phyloP scores from a whole-genome alignment of 495 filamentous ascomycete genomes.

The Cercophora sp. region DNA sequence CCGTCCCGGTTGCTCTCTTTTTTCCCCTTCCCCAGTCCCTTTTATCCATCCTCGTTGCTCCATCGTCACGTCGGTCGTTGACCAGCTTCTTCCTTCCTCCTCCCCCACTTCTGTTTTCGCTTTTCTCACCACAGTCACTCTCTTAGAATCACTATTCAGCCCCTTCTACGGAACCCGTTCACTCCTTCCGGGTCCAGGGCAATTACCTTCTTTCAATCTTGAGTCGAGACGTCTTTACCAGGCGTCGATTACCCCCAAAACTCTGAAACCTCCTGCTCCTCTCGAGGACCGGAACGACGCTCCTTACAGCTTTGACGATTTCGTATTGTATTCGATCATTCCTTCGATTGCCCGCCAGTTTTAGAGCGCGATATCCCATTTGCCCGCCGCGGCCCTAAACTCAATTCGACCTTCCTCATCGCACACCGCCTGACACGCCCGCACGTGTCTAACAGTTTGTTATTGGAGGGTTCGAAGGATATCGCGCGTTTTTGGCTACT shows the following conservation, averaged over 20 bases:
- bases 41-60: constrained; percentile 31
- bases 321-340: constrained; percentile 22
- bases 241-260: not conserved
- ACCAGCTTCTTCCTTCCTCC: constrained; percentile 26
- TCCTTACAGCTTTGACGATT: constrained; percentile 28
- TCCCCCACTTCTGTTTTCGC: constrained; percentile 30
- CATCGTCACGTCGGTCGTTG: constrained; percentile 31
- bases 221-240: constrained; percentile 11
- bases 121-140: constrained; percentile 43
- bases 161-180: constrained; percentile 29
- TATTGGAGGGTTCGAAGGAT: not conserved
- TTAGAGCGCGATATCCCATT: not conserved
- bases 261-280: constrained; percentile 25
- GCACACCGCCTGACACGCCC: not conserved
- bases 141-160: constrained; percentile 33
- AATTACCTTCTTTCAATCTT: constrained; percentile 28
- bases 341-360: constrained; percentile 6
- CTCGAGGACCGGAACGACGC: constrained; percentile 31
- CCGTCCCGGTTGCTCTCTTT: constrained; percentile 30
- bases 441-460: too few species aligned
- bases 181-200: constrained; percentile 35
- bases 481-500: not conserved
- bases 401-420: not conserved
- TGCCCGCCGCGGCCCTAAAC: not conserved
- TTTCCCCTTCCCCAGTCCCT: constrained; percentile 26